A percentile compares a stretch with the other conserved stretches of the same genome.
These are phyloP conservation scores for Rhizomucor pusillus DNA, from an alignment of 371 early-diverging fungal species.

Conservation along the genomic window DNA sequence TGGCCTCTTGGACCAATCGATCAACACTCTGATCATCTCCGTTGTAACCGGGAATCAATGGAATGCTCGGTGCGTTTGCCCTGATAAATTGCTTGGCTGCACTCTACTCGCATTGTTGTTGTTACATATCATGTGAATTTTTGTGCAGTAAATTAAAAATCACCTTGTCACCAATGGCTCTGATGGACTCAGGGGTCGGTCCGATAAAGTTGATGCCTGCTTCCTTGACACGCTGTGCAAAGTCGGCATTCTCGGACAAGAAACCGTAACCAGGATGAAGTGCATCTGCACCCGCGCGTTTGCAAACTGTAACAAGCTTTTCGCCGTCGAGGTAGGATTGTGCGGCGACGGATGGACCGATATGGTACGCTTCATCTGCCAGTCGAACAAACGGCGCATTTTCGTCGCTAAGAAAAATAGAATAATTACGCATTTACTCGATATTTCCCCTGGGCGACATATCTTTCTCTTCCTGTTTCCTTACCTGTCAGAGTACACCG, in stretches of 20 bases:
- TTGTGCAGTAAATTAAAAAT: background rate
- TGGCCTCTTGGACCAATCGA: slow-evolving; percentile 51
- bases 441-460: background rate
- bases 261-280: slow-evolving; percentile 93
- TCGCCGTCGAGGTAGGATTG: slow-evolving; percentile 71
- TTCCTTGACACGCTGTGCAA: slow-evolving; percentile 67
- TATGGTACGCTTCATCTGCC: slow-evolving; percentile 79
- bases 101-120: slow-evolving; percentile 48
- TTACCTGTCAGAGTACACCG: slow-evolving; percentile 88
- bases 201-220: slow-evolving; percentile 79
- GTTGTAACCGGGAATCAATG: slow-evolving; percentile 89
- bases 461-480: background rate
- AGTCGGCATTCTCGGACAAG: slow-evolving; percentile 78
- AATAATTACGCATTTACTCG: too few species aligned
- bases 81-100: slow-evolving; percentile 67
- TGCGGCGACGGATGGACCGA: slow-evolving; percentile 69
- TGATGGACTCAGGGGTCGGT: slow-evolving; percentile 76
- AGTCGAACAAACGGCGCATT: slow-evolving; percentile 78
- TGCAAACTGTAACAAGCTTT: slow-evolving; percentile 60
- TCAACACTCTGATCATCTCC: slow-evolving; percentile 71
- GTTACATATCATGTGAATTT: background rate
- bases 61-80: slow-evolving; percentile 68
- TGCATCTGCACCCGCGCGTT: slow-evolving; percentile 70
- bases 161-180: slow-evolving; percentile 94
- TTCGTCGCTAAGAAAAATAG: slow-evolving; percentile 63